Evolutionary conservation across 108 stramenopile species (phyloP), one percentile per base, ranked within the genome.

Genomic region (Pseudonitzschia multiseries): DNA sequence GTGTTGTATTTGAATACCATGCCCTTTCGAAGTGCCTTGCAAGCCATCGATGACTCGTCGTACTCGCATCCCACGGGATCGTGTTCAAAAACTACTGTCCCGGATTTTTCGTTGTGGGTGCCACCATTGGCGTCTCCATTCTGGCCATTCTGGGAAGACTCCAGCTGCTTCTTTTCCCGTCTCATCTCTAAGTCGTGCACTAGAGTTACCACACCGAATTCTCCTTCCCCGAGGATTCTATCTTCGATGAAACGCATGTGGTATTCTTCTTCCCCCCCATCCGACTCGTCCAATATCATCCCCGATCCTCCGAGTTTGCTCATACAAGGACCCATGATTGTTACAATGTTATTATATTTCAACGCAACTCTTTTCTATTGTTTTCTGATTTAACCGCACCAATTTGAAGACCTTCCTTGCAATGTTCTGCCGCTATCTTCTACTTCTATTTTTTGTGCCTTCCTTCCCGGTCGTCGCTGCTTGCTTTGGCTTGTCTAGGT

Each of bases 151-250:
- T 36, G 36, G 36, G 36, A 36, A 36, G 57, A 26, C 22, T 15
- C 29, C 5, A 17, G 8, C 1, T 26, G 57, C 27, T 59, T 27
- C 26, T 27, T 27, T 28, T 59, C 29, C 33, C 31, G 41, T 36
- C 36, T 65, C 33, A 8, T 43, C 12, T 17, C 18, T 2, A 65
- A 9, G 46, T 91, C 90, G 70, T 86, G 85, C 13, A 89, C 86
- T 66, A 94, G 48, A 57, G 87, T 92, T 29, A 94, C 93, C 14
- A 83, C 76, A 15, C 90, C 93, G 75, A 94, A 94, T 74, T 92
- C 88, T 10, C 93, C 93, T 70, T 89, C 77, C 0, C 93, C 93
- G 10, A 94, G 73, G 1, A 87, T 68, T 36, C 78, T 81, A 51
- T 86, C 76, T 65, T 91, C 90, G 43, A 83, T 54, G 69, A 70